Conservation (phyloP, 2,329 filamentous ascomycete species). For the Leptographium lundbergii region DNA sequence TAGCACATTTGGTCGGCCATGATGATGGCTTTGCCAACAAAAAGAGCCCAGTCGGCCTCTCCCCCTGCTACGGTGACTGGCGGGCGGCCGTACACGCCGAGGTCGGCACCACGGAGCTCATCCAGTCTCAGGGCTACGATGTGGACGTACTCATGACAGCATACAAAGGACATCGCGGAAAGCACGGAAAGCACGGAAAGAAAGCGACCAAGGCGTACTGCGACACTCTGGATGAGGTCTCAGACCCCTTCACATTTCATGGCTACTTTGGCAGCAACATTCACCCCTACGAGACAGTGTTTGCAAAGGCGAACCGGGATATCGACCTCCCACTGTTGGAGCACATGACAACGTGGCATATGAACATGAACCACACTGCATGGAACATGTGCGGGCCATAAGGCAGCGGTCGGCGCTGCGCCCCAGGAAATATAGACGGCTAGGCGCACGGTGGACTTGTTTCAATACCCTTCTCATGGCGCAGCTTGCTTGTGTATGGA, state of each 20-base stretch:
- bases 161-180: constrained; percentile 11
- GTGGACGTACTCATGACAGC: constrained; percentile 23
- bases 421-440: neutral
- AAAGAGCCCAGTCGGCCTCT: constrained; percentile 16
- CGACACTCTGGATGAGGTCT: constrained; percentile 15
- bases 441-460: neutral
- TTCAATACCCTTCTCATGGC: neutral
- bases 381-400: neutral
- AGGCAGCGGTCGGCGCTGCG: neutral
- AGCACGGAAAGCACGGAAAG: neutral
- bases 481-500: too few species aligned
- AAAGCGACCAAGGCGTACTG: constrained; percentile 9
- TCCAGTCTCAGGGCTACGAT: constrained; percentile 19
- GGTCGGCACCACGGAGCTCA: constrained; percentile 18
- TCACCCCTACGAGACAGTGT: constrained; percentile 26
- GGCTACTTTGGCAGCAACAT: constrained; percentile 21
- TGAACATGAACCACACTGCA: constrained; percentile 1
- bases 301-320: constrained; percentile 21
- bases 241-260: constrained; percentile 12
- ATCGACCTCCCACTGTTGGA: constrained; percentile 17
- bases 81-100: constrained; percentile 19
- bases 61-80: constrained; percentile 17
- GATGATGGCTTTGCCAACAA: constrained; percentile 14
- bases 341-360: constrained; percentile 20
- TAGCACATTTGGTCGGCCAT: constrained; percentile 7